Percentiles rank a stretch among this genome's conserved stretches.
These are phyloP conservation scores for Dictyostelium capitatum DNA, from an alignment of 78 protist genomes.

Conservation along the genomic window DNA sequence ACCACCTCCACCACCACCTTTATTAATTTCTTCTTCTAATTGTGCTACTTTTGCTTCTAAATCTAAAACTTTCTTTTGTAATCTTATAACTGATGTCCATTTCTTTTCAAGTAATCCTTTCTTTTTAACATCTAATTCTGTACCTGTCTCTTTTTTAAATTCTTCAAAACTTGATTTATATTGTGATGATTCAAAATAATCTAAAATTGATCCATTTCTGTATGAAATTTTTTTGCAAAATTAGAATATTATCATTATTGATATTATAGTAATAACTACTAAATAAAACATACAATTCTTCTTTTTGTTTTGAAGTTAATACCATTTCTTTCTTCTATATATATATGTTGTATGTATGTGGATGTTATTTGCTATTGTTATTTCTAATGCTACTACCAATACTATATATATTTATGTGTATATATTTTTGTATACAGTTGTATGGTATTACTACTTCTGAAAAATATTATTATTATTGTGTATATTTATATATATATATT, in stretches of 20 bases:
- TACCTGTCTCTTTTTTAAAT: conserved; percentile 52
- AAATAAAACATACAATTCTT: conserved; percentile 15
- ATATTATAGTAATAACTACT: background rate
- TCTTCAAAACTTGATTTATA: conserved; percentile 61
- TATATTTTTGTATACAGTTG: background rate
- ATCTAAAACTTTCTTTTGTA: conserved; percentile 89
- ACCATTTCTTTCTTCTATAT: conserved; percentile 12
- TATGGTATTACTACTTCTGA: background rate
- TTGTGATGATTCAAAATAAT: conserved; percentile 68
- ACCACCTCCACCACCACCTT: conserved; percentile 54
- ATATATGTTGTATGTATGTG: no score
- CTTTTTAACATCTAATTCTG: conserved; percentile 65
- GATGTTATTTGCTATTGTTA: background rate
- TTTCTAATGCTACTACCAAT: background rate
- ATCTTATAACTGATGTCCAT: conserved; percentile 91
- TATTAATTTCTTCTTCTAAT: conserved; percentile 82
- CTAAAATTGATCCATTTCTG: conserved; percentile 65
- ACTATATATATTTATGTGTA: background rate
- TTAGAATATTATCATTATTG: background rate
- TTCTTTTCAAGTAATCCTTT: conserved; percentile 89
- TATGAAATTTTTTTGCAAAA: background rate
- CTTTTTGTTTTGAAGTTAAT: conserved; percentile 35
- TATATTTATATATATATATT: no score
- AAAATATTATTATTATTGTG: no score
- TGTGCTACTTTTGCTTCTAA: conserved; percentile 82